Evolutionary conservation across 129 eudicot genomes (phyloP).

Genomic region (Lactuca sativa): DNA sequence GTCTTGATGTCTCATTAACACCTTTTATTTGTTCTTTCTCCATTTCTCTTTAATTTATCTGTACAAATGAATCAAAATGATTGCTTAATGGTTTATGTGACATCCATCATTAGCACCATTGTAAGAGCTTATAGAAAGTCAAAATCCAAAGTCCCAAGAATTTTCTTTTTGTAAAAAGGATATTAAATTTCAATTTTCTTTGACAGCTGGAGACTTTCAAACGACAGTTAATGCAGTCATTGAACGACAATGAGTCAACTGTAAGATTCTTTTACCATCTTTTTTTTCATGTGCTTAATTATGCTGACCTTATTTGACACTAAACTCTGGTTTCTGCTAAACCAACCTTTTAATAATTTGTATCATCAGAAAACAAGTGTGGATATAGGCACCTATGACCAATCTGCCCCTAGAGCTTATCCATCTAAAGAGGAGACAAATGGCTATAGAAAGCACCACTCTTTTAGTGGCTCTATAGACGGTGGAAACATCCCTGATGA

Average conservation of each 20-base stretch:
- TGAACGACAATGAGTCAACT: conserved; percentile 73
- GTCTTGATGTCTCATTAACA: neutral
- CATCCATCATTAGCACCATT: conserved; percentile 6
- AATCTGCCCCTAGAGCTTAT: conserved; percentile 56
- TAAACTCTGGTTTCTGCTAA: conserved; percentile 18
- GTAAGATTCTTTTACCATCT: conserved; percentile 50
- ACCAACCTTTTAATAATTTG: conserved; percentile 12
- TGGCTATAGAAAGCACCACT: conserved; percentile 52
- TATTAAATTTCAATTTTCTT: conserved; percentile 19
- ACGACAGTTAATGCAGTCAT: conserved; percentile 86
- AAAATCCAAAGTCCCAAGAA: neutral
- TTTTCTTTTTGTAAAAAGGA: neutral
- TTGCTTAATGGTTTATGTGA: conserved; percentile 6
- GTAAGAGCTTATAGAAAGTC: conserved; percentile 7
- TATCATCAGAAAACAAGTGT: conserved; percentile 63
- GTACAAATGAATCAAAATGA: neutral
- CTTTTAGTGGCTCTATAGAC: conserved; percentile 60
- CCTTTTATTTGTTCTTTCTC: conserved; percentile 7
- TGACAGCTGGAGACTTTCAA: conserved; percentile 95
- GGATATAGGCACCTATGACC: conserved; percentile 88
- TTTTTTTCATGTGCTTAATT: conserved; percentile 6
- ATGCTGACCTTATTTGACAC: conserved; percentile 4
- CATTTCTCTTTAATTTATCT: neutral
- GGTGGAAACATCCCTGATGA: conserved; percentile 50
- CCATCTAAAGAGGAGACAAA: conserved; percentile 50